These are phyloP conservation scores for Erucastrum elatum DNA, from an alignment of 345 rosid species.

Conservation along the genomic window DNA sequence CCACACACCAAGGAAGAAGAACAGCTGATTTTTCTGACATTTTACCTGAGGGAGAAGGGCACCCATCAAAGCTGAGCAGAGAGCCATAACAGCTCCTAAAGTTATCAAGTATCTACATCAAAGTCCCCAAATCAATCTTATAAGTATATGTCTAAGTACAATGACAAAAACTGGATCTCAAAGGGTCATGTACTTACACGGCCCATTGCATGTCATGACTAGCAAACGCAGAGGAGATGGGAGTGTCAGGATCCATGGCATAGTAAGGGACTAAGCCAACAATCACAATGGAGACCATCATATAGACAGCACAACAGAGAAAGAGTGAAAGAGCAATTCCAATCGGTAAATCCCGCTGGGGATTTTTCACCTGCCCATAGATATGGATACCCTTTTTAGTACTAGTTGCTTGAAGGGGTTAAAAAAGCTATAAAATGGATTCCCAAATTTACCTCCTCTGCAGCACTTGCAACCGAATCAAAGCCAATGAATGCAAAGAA, in stretches of 20 bases:
- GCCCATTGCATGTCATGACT: constrained; percentile 96
- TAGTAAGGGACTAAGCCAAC: constrained; percentile 96
- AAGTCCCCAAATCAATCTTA: constrained; percentile 2
- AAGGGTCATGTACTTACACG: constrained; percentile 59
- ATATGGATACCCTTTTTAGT: not conserved
- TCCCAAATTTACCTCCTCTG: constrained; percentile 56
- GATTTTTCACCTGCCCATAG: constrained; percentile 76
- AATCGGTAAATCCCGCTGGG: constrained; percentile 95
- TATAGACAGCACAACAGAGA: constrained; percentile 83
- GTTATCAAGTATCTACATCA: constrained; percentile 73
- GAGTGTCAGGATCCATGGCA: constrained; percentile 98
- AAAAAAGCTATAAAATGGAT: not conserved
- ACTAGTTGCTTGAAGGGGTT: not conserved
- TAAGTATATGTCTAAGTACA: not conserved
- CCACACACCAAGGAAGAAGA: not conserved
- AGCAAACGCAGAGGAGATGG: constrained; percentile 94
- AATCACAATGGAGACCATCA: constrained; percentile 87
- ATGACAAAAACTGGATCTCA: not conserved
- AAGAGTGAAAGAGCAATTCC: constrained; percentile 87
- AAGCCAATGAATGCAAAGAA: constrained; percentile 96
- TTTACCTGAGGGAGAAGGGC: constrained; percentile 94
- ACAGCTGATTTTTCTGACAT: not conserved
- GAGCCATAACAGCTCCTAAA: constrained; percentile 91
- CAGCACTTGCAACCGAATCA: constrained; percentile 97
- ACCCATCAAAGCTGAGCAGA: constrained; percentile 94